Evolutionary conservation across 2,329 filamentous ascomycete species (phyloP).

Genomic region (Venturia pyrina): DNA sequence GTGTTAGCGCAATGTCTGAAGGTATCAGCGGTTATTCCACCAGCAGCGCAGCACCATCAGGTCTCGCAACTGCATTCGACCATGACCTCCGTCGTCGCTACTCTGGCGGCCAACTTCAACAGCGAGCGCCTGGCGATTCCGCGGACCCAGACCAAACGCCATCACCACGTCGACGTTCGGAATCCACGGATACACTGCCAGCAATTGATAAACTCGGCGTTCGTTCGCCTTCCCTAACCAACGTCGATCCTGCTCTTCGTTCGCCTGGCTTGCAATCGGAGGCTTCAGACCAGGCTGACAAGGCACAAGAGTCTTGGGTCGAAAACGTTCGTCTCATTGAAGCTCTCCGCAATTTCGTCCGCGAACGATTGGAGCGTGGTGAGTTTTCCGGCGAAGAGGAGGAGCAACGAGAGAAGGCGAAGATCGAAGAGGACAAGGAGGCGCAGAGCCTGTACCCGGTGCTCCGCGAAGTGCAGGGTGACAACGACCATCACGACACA

Average conservation of each 20-base stretch:
- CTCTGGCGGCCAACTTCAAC: slow-evolving; percentile 50
- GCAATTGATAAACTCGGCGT: slow-evolving; percentile 20
- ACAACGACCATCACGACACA: background rate
- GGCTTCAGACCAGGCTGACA: slow-evolving; percentile 20
- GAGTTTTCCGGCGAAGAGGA: slow-evolving; percentile 37
- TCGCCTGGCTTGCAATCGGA: slow-evolving; percentile 29
- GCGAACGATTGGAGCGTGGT: slow-evolving; percentile 42
- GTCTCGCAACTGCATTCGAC: slow-evolving; percentile 56
- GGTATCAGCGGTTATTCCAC: slow-evolving; percentile 50
- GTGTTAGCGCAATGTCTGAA: slow-evolving; percentile 56
- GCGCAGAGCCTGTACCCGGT: slow-evolving; percentile 31
- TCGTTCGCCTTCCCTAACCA: slow-evolving; percentile 25
- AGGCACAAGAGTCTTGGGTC: slow-evolving; percentile 46
- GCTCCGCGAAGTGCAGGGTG: slow-evolving; percentile 27
- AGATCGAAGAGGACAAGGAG: slow-evolving; percentile 16
- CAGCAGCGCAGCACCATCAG: slow-evolving; percentile 51
- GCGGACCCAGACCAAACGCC: slow-evolving; percentile 31
- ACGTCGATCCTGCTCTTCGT: slow-evolving; percentile 27
- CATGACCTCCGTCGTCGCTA: slow-evolving; percentile 51
- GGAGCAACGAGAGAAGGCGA: slow-evolving; percentile 16
- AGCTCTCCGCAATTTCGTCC: slow-evolving; percentile 47
- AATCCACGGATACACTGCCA: background rate
- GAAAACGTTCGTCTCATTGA: slow-evolving; percentile 57
- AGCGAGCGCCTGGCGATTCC: slow-evolving; percentile 27
- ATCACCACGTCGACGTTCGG: slow-evolving; percentile 21